These are phyloP conservation scores for Ogataea nonfermentans DNA, from an alignment of 805 yeast species.

Conservation along the genomic window DNA sequence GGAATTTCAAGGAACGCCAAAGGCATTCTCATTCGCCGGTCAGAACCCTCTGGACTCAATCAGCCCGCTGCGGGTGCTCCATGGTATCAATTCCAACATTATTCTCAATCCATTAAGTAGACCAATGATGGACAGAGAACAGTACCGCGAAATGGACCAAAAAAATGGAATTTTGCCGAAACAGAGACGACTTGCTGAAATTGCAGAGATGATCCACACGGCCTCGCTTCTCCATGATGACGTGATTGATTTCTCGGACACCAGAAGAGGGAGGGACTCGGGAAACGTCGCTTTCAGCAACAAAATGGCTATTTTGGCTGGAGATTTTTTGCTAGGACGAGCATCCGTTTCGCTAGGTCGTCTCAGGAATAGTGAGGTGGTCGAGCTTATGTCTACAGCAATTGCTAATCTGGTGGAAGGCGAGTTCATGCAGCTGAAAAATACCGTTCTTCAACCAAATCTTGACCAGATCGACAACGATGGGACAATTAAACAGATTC, in stretches of 20 bases:
- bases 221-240: slow-evolving; percentile 95
- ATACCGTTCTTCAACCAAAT: slow-evolving; percentile 68
- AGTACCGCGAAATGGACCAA: slow-evolving; percentile 45
- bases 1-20: slow-evolving; percentile 58
- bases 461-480: slow-evolving; percentile 43
- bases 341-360: slow-evolving; percentile 96
- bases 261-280: slow-evolving; percentile 85
- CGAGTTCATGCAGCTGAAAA: slow-evolving; percentile 97
- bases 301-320: slow-evolving; percentile 96
- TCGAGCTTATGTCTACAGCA: slow-evolving; percentile 90
- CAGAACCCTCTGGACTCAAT: slow-evolving; percentile 60
- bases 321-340: slow-evolving; percentile 91
- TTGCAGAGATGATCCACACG: slow-evolving; percentile 97
- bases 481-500: slow-evolving; percentile 45
- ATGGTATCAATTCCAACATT: slow-evolving; percentile 86
- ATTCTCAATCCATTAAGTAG: slow-evolving; percentile 79
- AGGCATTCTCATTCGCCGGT: slow-evolving; percentile 54
- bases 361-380: slow-evolving; percentile 93
- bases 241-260: slow-evolving; percentile 87
- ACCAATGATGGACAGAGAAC: slow-evolving; percentile 72
- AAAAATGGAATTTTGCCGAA: slow-evolving; percentile 85
- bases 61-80: slow-evolving; percentile 78
- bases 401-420: slow-evolving; percentile 98
- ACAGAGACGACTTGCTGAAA: slow-evolving; percentile 93
- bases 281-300: slow-evolving; percentile 94